phyloP scores from a whole-genome alignment of 805 yeast genomes.

The Ogataea naganishii region DNA sequence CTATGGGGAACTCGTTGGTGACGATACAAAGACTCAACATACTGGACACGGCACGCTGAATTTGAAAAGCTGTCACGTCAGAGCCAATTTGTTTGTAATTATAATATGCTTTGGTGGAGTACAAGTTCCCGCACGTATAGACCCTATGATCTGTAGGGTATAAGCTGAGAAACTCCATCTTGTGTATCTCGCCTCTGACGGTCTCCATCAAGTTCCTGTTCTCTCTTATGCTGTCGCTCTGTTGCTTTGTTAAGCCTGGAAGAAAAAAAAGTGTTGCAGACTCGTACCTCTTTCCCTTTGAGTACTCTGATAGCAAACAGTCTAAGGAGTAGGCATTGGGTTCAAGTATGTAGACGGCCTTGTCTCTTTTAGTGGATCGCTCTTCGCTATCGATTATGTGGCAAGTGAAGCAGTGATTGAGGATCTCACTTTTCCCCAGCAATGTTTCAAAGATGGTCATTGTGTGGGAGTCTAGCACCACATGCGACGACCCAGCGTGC shows the following conservation, averaged over 20 bases:
- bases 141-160: conserved; percentile 63
- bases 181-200: conserved; percentile 9
- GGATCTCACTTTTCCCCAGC: conserved; percentile 15
- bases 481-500: conserved; percentile 18
- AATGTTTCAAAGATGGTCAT: conserved; percentile 15
- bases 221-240: conserved; percentile 5
- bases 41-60: conserved; percentile 50
- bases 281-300: conserved; percentile 62
- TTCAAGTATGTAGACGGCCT: conserved; percentile 73
- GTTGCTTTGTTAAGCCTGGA: conserved; percentile 38
- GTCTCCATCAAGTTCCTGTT: conserved; percentile 14
- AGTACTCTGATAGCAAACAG: conserved; percentile 71
- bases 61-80: conserved; percentile 50
- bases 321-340: conserved; percentile 60
- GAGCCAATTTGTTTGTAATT: conserved; percentile 58
- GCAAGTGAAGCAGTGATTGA: conserved; percentile 21
- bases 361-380: conserved; percentile 27
- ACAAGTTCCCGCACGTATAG: conserved; percentile 53
- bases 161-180: conserved; percentile 36
- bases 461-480: conserved; percentile 21
- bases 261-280: conserved; percentile 66
- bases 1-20: conserved; percentile 83
- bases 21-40: conserved; percentile 66
- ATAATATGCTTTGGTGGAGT: conserved; percentile 67
- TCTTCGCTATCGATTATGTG: conserved; percentile 19